These are phyloP conservation scores for Tulasnella sp. DNA, from an alignment of 768 basidiomycete species.

Conservation along the genomic window DNA sequence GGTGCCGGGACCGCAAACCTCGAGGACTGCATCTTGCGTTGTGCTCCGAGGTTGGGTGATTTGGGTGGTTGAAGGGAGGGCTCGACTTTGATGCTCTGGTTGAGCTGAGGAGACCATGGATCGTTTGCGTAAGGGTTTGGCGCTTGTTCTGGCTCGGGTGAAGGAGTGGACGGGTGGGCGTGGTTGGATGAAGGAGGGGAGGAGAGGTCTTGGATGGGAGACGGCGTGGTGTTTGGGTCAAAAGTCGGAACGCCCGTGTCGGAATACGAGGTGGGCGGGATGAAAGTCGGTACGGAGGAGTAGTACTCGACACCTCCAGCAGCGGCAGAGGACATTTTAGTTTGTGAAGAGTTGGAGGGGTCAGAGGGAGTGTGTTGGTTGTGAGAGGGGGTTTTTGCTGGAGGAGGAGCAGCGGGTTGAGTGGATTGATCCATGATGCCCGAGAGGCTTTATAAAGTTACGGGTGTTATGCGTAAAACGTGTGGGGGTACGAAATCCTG, in stretches of 20 bases:
- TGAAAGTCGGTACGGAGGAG: constrained; percentile 1
- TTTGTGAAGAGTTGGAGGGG: neutral
- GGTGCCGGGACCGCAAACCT: constrained; percentile 15
- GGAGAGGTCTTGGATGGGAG: neutral
- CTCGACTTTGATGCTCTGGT: constrained; percentile 18
- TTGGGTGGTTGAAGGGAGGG: neutral
- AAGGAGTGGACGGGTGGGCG: neutral
- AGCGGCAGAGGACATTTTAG: neutral
- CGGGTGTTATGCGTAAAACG: neutral
- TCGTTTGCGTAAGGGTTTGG: constrained; percentile 5
- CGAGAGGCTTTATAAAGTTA: neutral
- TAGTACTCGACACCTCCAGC: constrained; percentile 13
- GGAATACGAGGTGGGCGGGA: constrained; percentile 8
- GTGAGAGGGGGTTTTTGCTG: neutral
- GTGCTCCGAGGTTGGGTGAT: neutral
- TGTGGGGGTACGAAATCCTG: neutral
- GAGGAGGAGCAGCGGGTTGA: neutral
- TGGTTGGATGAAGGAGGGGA: neutral
- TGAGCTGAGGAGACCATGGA: constrained; percentile 9
- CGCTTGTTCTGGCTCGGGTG: neutral
- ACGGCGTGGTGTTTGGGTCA: neutral
- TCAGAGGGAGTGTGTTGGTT: neutral
- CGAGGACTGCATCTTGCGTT: neutral
- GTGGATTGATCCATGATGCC: neutral
- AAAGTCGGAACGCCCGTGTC: constrained; percentile 14